Conservation (phyloP, 345 rosid genomes). For the Xanthoceras sorbifolium region DNA sequence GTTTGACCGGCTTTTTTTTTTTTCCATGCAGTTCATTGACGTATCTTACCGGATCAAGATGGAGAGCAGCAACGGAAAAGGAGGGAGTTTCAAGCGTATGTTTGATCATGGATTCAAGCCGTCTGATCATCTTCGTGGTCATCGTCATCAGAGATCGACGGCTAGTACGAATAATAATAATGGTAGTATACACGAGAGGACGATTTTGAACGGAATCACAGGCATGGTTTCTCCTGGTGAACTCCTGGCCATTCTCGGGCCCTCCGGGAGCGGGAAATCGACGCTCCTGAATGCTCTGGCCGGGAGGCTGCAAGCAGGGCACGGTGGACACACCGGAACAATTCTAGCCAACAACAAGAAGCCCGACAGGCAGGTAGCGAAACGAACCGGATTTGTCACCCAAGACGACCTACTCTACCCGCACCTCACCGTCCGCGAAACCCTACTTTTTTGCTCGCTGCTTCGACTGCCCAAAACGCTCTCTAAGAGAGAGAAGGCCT, state of each 20-base stretch:
- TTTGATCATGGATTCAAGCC: constrained; percentile 28
- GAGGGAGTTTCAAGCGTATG: constrained; percentile 38
- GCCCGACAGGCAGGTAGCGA: constrained; percentile 43
- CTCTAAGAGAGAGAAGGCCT: constrained; percentile 50
- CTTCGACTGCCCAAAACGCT: constrained; percentile 63
- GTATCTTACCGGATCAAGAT: constrained; percentile 59
- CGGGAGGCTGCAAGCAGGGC: constrained; percentile 66
- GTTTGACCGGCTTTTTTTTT: constrained; percentile 27
- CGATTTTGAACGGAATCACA: constrained; percentile 63
- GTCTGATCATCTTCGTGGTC: no score
- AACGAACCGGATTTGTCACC: constrained; percentile 85
- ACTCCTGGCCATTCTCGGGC: constrained; percentile 87
- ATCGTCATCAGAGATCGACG: constrained; percentile 27
- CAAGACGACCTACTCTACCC: constrained; percentile 89
- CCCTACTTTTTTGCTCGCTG: constrained; percentile 73
- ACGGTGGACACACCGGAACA: constrained; percentile 58
- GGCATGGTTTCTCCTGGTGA: constrained; percentile 87
- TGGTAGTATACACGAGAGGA: constrained; percentile 51
- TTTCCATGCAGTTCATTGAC: constrained; percentile 66
- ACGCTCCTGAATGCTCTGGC: constrained; percentile 76
- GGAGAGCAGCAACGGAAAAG: constrained; percentile 25
- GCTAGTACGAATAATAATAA: neutral
- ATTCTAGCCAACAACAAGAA: constrained; percentile 62
- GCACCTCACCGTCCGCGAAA: constrained; percentile 87
- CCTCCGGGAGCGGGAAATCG: constrained; percentile 97